Percentiles rank a stretch among this genome's conserved stretches.
Conservation (phyloP, 495 filamentous ascomycete genomes). For the Aspergillus affinis region DNA sequence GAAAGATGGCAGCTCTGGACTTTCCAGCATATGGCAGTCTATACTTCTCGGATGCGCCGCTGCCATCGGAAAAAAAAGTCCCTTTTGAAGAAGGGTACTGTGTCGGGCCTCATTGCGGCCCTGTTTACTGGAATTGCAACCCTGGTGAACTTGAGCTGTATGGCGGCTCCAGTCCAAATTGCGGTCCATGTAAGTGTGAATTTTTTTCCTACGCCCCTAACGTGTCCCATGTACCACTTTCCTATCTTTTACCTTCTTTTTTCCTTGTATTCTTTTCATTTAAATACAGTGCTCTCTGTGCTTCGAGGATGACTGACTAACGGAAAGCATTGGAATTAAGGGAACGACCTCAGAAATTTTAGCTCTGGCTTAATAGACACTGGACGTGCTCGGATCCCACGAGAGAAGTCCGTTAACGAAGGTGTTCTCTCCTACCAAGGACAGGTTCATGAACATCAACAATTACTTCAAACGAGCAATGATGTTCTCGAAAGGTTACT, state of each 20-base stretch:
- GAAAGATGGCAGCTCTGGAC: too few species aligned
- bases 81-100: too few species aligned
- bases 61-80: too few species aligned
- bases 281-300: slow-evolving; percentile 1
- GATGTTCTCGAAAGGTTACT: slow-evolving; percentile 29
- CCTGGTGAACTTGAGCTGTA: too few species aligned
- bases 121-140: too few species aligned
- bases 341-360: slow-evolving; percentile 32
- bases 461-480: slow-evolving; percentile 30
- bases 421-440: slow-evolving; percentile 32
- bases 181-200: slow-evolving; percentile 35
- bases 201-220: not conserved
- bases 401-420: slow-evolving; percentile 1
- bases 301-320: slow-evolving; percentile 3
- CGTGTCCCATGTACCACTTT: not conserved
- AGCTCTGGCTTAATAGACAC: slow-evolving; percentile 33
- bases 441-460: slow-evolving; percentile 33
- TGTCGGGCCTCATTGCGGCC: too few species aligned
- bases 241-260: not conserved
- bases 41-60: too few species aligned
- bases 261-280: too few species aligned
- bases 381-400: slow-evolving; percentile 32
- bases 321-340: slow-evolving; percentile 14
- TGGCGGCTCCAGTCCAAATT: too few species aligned
- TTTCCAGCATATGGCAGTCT: too few species aligned